A percentile compares a stretch with the other conserved stretches of the same genome.
phyloP scores from a whole-genome alignment of 805 yeast species.

The Candida coquimbonensis region DNA sequence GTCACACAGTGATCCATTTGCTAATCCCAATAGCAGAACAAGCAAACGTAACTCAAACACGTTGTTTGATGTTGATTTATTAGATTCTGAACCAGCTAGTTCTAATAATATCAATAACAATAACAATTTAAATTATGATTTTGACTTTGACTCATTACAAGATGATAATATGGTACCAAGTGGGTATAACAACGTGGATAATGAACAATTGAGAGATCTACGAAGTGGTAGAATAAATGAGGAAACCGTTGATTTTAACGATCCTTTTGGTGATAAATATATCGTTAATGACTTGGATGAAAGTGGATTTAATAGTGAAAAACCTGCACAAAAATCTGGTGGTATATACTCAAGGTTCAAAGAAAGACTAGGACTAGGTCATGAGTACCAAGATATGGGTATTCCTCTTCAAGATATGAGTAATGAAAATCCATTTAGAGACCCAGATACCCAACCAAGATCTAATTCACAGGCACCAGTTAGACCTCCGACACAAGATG shows the following conservation, averaged over 20 bases:
- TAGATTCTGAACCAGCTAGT: constrained; percentile 10
- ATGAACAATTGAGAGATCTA: constrained; percentile 14
- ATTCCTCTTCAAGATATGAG: constrained; percentile 18
- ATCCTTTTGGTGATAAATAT: constrained; percentile 25
- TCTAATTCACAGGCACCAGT: not conserved
- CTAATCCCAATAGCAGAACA: not conserved
- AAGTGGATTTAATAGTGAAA: constrained; percentile 14
- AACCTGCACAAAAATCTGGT: not conserved
- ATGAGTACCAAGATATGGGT: constrained; percentile 21
- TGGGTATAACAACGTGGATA: constrained; percentile 11
- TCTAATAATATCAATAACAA: constrained; percentile 7
- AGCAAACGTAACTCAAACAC: constrained; percentile 18
- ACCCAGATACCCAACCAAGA: constrained; percentile 12
- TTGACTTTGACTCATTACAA: constrained; percentile 15
- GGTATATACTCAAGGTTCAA: constrained; percentile 18
- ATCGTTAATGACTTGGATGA: constrained; percentile 32
- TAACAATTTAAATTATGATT: not conserved
- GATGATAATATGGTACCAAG: constrained; percentile 10
- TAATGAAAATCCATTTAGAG: constrained; percentile 20
- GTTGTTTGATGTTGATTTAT: constrained; percentile 33
- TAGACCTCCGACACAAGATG: constrained; percentile 22
- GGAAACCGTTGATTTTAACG: constrained; percentile 28
- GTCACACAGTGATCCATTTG: not conserved
- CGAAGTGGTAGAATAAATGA: constrained; percentile 25
- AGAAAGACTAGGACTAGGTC: constrained; percentile 17